Conservation (phyloP, 805 yeast genomes). For the Barnettozyma populi region DNA sequence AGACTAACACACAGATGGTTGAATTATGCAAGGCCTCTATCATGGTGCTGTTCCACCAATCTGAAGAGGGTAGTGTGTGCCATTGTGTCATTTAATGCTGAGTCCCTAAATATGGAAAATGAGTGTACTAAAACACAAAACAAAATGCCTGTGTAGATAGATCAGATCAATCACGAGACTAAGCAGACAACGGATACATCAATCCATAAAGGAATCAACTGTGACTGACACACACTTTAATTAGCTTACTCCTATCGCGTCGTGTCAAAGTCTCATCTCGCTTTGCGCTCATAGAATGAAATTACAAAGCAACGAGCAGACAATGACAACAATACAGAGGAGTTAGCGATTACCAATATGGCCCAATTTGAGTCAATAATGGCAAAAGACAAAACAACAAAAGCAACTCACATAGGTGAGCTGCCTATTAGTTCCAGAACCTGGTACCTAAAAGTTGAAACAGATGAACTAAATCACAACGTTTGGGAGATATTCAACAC, state of each 20-base stretch:
- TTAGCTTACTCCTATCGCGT: neutral
- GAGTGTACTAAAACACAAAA: neutral
- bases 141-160: neutral
- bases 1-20: too few relatives aligned
- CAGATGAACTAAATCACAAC: conserved; percentile 1
- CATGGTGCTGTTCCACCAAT: neutral
- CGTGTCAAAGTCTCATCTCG: neutral
- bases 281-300: neutral
- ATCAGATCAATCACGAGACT: neutral
- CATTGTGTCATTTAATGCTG: too few relatives aligned
- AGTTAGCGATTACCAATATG: neutral
- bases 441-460: conserved; percentile 2
- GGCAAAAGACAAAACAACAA: conserved; percentile 2
- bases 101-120: too few relatives aligned
- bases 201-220: neutral
- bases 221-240: neutral
- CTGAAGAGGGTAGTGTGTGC: neutral
- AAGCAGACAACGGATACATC: neutral
- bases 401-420: neutral
- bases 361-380: neutral
- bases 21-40: neutral
- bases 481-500: neutral
- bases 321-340: neutral
- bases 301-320: neutral
- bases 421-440: neutral